Base-by-base conservation (phyloP, 2,329 filamentous ascomycete species). In the Trichoderma sp. region DNA sequence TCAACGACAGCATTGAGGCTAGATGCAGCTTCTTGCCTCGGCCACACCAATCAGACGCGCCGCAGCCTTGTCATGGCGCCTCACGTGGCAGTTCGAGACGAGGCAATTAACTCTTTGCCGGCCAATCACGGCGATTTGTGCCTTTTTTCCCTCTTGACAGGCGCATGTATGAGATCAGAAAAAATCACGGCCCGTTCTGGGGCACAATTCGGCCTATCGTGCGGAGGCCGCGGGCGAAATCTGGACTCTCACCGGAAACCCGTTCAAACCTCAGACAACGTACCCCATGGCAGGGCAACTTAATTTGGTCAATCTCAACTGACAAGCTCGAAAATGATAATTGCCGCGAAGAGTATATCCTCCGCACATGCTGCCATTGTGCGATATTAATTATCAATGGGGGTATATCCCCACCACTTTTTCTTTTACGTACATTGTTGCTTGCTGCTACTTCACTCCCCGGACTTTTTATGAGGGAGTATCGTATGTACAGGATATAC, bases 41-140 rank as follows among this genome's bases (percentile, higher is more conserved):
- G 18, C 63, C 35, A 35, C 35, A 65, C 68, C 74, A 75, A 75
- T 75, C 67, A 72, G 67, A 62, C 33, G 41, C 41, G 59, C 18
- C 74, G 62, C 59, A 66, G 66, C 74, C 74, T 71, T 75, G 74
- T 53, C 66, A 33, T 38, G 45, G 27, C 24, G 50, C 50, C 74
- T 75, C 67, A 75, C 74, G 74, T 75, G 74, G 74, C 29, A 50
- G 41, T 33, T 66, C 35, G 38, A 71, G 50, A 60, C 74, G 74
- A 75, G 74, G 67, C 45, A 75, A 71, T 75, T 75, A 72, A 72
- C 6, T 45, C 41, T 31, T 38, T n/a, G 6, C 31, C 21, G 63
- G 50, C 71, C 63, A 74, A 67, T 67, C 45, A 74, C 41, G 60
- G 60, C 69, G 69, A 31, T 16, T 56, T 16, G 35, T 63, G 60